Evolutionary conservation across 331 rosid species (phyloP), one percentile per base, ranked within the genome.

Genomic region (Malus hybrid): DNA sequence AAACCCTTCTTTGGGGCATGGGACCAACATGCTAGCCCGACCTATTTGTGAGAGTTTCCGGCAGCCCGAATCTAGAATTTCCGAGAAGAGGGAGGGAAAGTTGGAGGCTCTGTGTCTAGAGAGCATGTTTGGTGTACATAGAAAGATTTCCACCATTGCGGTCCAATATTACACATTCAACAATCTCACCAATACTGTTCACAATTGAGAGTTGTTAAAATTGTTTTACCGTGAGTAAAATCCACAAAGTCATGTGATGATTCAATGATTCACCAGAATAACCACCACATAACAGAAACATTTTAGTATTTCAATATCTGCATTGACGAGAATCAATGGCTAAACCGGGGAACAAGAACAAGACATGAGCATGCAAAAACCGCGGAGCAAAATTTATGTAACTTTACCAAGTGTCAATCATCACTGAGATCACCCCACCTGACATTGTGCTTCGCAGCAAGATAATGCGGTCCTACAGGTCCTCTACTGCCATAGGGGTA

Each of bases 401-500:
- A 44, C 52, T 44, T 12, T 44, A 6, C 52, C 3, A 44, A 44
- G 15, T 85, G 46, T 88, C 90, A 34, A 34, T 88, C 88, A 0
- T 76, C 77, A 3, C 88, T 77, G 27, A 90, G 85, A 81, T 92
- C 97, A 69, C 97, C 97, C 99, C 99, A 94, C 78, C 93, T 85
- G 71, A 94, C 96, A 60, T 88, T 87, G 82, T 94, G 84, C 85
- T 80, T 87, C 28, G 97, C 97, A 18, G 99, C 96, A 74, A 94
- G 97, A 80, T 94, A 92, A 80, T 94, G 97, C 15, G 96, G 92
- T 76, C 99, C 99, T 39, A 94, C 89, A 0, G 99, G 99, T 69
- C 99, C 99, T 81, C 99, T 78, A 73, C 99, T 94, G 56, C 99
- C 99, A 34, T 88, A 82, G 34, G 99, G 97, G 78, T 92, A 94